These are phyloP conservation scores for Dioscorea dumetorum DNA, from an alignment of 106 monocot genomes.

Conservation along the genomic window DNA sequence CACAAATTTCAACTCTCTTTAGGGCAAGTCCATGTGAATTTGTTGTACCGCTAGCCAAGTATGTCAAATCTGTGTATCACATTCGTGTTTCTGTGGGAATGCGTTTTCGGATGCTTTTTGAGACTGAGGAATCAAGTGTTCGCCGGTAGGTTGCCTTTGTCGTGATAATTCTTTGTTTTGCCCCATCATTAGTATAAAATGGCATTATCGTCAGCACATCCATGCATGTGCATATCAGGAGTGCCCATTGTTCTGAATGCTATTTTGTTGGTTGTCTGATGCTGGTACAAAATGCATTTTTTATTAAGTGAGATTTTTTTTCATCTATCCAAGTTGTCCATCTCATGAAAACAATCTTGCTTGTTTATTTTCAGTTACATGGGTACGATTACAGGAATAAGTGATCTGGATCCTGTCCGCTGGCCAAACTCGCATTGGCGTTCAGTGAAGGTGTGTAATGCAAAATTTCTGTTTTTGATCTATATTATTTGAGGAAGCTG, in stretches of 20 bases:
- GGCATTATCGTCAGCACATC: neutral
- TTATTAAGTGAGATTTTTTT: neutral
- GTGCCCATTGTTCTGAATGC: too few species aligned
- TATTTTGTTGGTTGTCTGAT: too few species aligned
- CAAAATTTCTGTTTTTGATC: too few species aligned
- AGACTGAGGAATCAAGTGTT: slow-evolving; percentile 92
- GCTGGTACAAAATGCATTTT: neutral
- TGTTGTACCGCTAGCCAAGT: slow-evolving; percentile 84
- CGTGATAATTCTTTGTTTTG: neutral
- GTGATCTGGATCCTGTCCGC: slow-evolving; percentile 69
- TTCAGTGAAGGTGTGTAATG: slow-evolving; percentile 66
- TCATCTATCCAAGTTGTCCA: neutral
- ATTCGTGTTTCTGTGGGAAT: slow-evolving; percentile 83
- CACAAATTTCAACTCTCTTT: neutral
- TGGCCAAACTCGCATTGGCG: slow-evolving; percentile 99
- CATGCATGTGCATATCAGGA: too few species aligned
- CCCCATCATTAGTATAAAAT: neutral
- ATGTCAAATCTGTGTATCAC: slow-evolving; percentile 73
- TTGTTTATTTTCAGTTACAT: slow-evolving; percentile 61
- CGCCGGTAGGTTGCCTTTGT: slow-evolving; percentile 34
- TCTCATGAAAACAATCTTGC: neutral
- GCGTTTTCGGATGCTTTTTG: slow-evolving; percentile 94
- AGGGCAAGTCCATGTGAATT: slow-evolving; percentile 93
- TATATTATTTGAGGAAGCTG: too few species aligned
- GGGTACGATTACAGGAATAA: slow-evolving; percentile 90